Conservation (phyloP, 2,329 filamentous ascomycete genomes). For the Monosporascus sp. region DNA sequence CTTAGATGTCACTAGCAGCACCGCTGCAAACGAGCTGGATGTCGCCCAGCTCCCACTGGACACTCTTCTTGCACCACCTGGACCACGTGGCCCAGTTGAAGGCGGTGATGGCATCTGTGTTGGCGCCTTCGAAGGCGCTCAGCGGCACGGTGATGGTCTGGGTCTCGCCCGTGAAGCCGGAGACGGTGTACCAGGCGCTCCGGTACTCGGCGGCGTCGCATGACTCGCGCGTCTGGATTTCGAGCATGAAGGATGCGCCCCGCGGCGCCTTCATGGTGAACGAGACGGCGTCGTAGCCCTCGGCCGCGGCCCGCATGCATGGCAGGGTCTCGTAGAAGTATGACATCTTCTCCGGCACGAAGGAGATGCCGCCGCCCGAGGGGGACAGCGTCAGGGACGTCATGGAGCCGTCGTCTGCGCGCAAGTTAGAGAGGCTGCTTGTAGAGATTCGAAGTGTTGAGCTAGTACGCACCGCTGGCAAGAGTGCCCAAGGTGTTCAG, state of each 20-base stretch:
- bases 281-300: constrained; percentile 35
- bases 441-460: background rate
- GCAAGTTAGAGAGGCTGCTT: background rate
- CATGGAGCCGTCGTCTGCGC: constrained; percentile 34
- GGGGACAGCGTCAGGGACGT: constrained; percentile 21
- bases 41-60: constrained; percentile 3
- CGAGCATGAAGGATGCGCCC: constrained; percentile 31
- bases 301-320: constrained; percentile 32
- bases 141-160: constrained; percentile 37
- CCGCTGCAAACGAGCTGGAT: constrained; percentile 3
- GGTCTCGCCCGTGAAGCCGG: constrained; percentile 30
- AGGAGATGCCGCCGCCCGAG: constrained; percentile 31
- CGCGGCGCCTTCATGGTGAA: constrained; percentile 36
- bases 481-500: constrained; percentile 21
- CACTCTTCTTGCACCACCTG: background rate
- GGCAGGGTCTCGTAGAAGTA: constrained; percentile 41
- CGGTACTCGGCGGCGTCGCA: constrained; percentile 32
- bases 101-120: constrained; percentile 33
- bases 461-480: constrained; percentile 16
- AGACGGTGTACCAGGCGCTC: constrained; percentile 30
- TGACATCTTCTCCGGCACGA: constrained; percentile 28
- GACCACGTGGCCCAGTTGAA: constrained; percentile 23
- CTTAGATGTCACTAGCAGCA: background rate
- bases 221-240: constrained; percentile 37
- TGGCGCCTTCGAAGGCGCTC: constrained; percentile 33